Evolutionary conservation across 345 rosid species (phyloP), one percentile per base, ranked within the genome.

Genomic region (Rhodamnia argentea): DNA sequence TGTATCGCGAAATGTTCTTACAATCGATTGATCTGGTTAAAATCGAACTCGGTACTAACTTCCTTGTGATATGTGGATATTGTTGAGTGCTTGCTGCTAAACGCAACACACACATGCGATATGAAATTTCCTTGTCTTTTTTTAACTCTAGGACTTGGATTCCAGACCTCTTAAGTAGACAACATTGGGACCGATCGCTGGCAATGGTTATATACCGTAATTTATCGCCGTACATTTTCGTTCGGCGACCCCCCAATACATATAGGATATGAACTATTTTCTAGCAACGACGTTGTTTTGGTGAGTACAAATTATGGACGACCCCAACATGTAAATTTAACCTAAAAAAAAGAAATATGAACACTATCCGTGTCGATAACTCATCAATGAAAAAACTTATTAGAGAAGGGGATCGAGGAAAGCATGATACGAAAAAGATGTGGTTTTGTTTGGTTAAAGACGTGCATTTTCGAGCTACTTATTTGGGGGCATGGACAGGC

Each of bases 61-160:
- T 64, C 1, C 10, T 0, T 5, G 2, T 1, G 18, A 62, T 62
- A 27, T 27, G 15, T 0, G 5, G 14, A 6, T 27, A 29, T 62
- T 27, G 5, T 29, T 27, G 40, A 62, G 75, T 7, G 22, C 14
- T 4, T 32, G 24, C 13, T 32, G 24, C 13, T 16, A 64, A 15
- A 16, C 0, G 11, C 0, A 44, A 32, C 6, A 16, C 0, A 32
- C 8, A 18, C 16, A 32, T 8, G 40, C 2, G 12, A 32, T 32
- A 23, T 16, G 44, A 32, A 64, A 16, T 4, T 64, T 64, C 37
- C 40, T 16, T 0, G 7, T 32, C 32, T 6, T 64, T 44, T 44
- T 44, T 44, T 6, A 50, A 64, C 22, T 32, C 10, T 32, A 22
- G 1, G 78, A 32, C 16, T 64, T 64, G 24, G 44, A 18, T 32